Evolutionary conservation across 2,329 filamentous ascomycete genomes (phyloP).

Genomic region (Arthrobotrys musiformis): DNA sequence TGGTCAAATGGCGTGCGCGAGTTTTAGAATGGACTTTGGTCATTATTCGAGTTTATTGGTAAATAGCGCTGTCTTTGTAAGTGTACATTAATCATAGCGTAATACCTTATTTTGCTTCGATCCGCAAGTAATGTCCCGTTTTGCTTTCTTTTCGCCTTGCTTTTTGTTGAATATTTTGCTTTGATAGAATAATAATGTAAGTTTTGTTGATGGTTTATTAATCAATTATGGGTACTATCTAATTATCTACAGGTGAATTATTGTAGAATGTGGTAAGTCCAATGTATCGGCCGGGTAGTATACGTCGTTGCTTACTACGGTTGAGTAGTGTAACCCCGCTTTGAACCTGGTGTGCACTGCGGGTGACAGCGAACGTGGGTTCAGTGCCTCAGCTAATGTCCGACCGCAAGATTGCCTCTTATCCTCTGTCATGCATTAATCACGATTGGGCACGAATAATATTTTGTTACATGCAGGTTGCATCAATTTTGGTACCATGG

Average conservation of each 20-base stretch:
- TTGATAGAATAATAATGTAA: not conserved
- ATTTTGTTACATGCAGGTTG: not conserved
- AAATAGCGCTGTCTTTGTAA: not conserved
- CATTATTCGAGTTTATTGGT: not conserved
- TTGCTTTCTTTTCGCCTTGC: not conserved
- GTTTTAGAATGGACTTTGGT: not conserved
- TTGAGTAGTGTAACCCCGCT: not conserved
- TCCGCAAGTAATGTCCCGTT: not conserved
- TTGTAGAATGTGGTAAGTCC: not conserved
- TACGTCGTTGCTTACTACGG: too few species aligned
- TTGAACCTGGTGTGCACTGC: not conserved
- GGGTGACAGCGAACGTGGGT: not conserved
- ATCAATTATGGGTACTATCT: not conserved
- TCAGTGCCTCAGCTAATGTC: too few species aligned
- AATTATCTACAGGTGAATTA: not conserved
- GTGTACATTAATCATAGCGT: not conserved
- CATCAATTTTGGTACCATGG: not conserved
- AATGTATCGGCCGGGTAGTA: not conserved
- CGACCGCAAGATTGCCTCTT: not conserved
- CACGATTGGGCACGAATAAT: constrained; percentile 4
- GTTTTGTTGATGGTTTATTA: not conserved
- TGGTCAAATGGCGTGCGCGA: too few species aligned
- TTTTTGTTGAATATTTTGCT: not conserved
- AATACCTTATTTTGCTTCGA: not conserved
- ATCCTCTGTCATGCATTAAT: not conserved